A percentile compares a stretch with the other conserved stretches of the same genome.
Evolutionary conservation across 306 rosid species (phyloP).

Genomic region (Vigna radiata): DNA sequence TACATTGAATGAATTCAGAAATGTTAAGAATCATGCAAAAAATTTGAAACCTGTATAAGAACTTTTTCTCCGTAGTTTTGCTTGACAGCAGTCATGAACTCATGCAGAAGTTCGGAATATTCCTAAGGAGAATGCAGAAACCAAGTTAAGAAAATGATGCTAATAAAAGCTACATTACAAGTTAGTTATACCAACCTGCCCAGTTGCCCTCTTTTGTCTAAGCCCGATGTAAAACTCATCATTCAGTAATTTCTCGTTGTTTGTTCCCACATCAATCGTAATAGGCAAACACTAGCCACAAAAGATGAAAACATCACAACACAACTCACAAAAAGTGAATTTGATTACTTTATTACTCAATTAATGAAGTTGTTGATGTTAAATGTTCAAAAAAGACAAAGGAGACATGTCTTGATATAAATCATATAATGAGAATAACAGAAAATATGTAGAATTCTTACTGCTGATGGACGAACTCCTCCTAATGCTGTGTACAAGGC

Average conservation of each 20-base stretch:
- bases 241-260: constrained; percentile 22
- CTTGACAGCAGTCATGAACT: constrained; percentile 32
- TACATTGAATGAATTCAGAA: not conserved
- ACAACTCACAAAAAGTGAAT: not conserved
- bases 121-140: constrained; percentile 23
- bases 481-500: constrained; percentile 27
- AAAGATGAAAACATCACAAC: constrained; percentile 3
- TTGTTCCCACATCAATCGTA: constrained; percentile 27
- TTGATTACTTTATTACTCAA: not conserved
- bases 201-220: constrained; percentile 28
- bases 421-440: not conserved
- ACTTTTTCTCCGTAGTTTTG: constrained; percentile 29
- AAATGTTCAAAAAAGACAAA: not conserved
- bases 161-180: not conserved
- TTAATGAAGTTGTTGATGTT: not conserved
- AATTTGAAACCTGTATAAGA: constrained; percentile 17
- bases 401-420: not conserved
- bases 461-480: constrained; percentile 27
- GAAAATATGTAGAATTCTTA: not conserved
- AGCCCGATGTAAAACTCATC: constrained; percentile 29
- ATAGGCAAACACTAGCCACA: constrained; percentile 25
- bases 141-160: not conserved
- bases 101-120: constrained; percentile 10
- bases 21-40: not conserved
- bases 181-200: constrained; percentile 9